Evolutionary conservation across 768 basidiomycete genomes (phyloP), one percentile per base, ranked within the genome.

Genomic region (Solioccasus polychromus): DNA sequence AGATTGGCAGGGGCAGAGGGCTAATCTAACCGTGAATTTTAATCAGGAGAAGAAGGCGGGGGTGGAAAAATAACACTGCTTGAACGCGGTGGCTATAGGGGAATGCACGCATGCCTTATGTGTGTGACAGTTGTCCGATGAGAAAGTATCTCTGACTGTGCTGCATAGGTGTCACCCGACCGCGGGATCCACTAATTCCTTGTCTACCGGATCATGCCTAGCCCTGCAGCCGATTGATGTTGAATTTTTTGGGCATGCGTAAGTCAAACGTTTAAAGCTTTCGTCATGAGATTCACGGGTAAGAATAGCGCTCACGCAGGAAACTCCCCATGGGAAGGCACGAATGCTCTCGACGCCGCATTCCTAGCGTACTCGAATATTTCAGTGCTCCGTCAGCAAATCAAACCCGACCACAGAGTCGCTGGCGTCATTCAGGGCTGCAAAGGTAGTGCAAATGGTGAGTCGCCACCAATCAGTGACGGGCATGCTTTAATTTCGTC

Each of bases 261-360:
- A 54, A 50, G 78, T 69, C 30, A 2, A 12, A 6, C 38, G 20
- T 29, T 35, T 19, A 39, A 25, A 19, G 10, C 37, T 24, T 38
- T 32, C 35, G 25, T 43, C 24, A 20, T 34, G n/a, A 5, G 7
- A 49, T 35, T 51, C 24, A 48, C 48, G 25, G 40, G 45, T 51
- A 14, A 40, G 28, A 47, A 23, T 52, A 89, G 85, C 35, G 86
- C 88, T 5, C 88, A 90, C 55, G 88, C 88, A 14, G 83, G 82
- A n/a, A 77, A 74, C 26, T 78, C 85, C 10, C 90, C 90, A 4
- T 92, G 91, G 82, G 88, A 93, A 64, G 91, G 85, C 19, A 77
- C 76, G 32, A 93, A 93, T 58, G 89, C 91, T 11, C 76, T 91
- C 35, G 92, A 94, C 58, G 92, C 92, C 1, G 91, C 91, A 1